Evolutionary conservation across 768 basidiomycete species (phyloP), one percentile per base, ranked within the genome.

Genomic region (Auricularia sp.): DNA sequence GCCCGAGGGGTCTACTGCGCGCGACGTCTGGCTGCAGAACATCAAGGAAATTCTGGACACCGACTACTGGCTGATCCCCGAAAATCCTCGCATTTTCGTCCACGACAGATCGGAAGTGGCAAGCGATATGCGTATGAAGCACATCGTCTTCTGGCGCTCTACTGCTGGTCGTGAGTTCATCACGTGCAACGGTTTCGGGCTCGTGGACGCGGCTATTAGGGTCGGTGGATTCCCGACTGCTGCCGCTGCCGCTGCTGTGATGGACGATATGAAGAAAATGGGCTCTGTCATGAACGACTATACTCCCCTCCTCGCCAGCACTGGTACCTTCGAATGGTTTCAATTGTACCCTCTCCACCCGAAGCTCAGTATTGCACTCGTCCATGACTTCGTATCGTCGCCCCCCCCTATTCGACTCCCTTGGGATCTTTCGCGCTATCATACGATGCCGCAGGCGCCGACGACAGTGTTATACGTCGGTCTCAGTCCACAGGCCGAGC

Each of bases 21-120:
- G 62, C 7, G 65, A 62, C 24, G 65, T 66, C 29, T 66, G 62
- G 62, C 65, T 66, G 16, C 39, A 34, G 10, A 66, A 66, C 24
- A 21, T 66, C 51, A 21, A 37, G 37, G 24, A 63, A 16, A 35
- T 66, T n/a, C 62, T 66, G 13, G 47, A 54, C 35, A 54, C 62
- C n/a, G 51, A 63, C 34, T 62, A 66, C 54, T 63, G 62, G 62
- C 62, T 37, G 18, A 58, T 66, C 14, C n/a, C 65, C 3, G 54
- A 45, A 11, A 58, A 66, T 47, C 39, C 44, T 16, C 45, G 62
- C 37, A 51, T 66, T n/a, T 42, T 42, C 63, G 39, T 7, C 13
- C 39, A 8, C 8, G 62, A 62, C 18, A 62, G 65, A 13, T 24
- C 5, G n/a, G 65, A 62, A 7, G 63, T 47, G 62, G 44, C 36